These are phyloP conservation scores for Cryphonectria radicalis DNA, from an alignment of 2,329 filamentous ascomycete genomes.

Conservation along the genomic window DNA sequence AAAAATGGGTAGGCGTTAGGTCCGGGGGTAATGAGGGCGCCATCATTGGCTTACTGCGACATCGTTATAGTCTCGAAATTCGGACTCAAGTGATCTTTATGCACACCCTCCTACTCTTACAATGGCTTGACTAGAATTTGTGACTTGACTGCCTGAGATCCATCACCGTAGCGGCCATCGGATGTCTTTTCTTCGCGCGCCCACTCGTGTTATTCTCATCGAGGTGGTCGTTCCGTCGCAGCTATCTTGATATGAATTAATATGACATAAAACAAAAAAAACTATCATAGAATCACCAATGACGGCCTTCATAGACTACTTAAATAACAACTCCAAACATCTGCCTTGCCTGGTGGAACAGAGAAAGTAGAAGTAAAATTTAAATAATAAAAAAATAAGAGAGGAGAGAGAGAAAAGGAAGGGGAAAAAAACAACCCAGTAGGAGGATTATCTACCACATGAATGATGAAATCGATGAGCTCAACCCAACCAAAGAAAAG, in stretches of 20 bases:
- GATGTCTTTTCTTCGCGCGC: background rate
- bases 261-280: background rate
- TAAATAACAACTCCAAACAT: background rate
- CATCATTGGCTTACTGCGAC: constrained; percentile 7
- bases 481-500: background rate
- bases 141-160: background rate
- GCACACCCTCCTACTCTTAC: background rate
- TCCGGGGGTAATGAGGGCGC: constrained; percentile 16
- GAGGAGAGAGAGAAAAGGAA: too few relatives aligned
- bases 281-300: too few relatives aligned
- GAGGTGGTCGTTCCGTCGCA: background rate
- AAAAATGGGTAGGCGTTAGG: constrained; percentile 24
- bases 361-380: background rate
- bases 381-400: too few relatives aligned
- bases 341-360: background rate
- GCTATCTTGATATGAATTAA: background rate
- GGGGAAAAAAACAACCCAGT: background rate
- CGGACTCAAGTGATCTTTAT: background rate
- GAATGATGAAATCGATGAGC: background rate
- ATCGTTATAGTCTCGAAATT: constrained; percentile 18
- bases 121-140: background rate
- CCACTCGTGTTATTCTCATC: background rate
- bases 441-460: background rate
- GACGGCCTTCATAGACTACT: background rate
- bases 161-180: background rate